A percentile compares a stretch with the other conserved stretches of the same genome.
These are phyloP conservation scores for Geotrichum australiense DNA, from an alignment of 1,139 yeast genomes.

Conservation along the genomic window DNA sequence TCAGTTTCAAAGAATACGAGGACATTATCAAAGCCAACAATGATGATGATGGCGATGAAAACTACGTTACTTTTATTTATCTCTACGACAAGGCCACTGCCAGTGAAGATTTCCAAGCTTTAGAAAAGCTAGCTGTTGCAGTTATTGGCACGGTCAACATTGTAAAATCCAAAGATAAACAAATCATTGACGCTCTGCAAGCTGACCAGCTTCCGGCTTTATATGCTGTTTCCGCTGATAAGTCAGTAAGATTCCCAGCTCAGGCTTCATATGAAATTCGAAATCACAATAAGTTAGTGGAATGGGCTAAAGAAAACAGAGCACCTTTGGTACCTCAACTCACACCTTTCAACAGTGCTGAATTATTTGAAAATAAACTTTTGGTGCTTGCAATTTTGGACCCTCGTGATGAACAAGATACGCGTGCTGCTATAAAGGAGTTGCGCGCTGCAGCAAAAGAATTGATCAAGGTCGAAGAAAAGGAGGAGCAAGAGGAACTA, in stretches of 20 bases:
- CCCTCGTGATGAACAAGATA: constrained; percentile 27
- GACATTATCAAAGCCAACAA: constrained; percentile 16
- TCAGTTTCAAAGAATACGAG: constrained; percentile 26
- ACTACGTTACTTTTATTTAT: constrained; percentile 31
- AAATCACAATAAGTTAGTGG: constrained; percentile 27
- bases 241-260: constrained; percentile 28
- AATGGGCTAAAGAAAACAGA: constrained; percentile 34
- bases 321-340: constrained; percentile 35
- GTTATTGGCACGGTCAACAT: constrained; percentile 34
- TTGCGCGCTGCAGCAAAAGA: constrained; percentile 31
- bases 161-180: constrained; percentile 30
- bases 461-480: constrained; percentile 24
- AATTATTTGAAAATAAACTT: constrained; percentile 28
- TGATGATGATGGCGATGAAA: constrained; percentile 1
- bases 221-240: constrained; percentile 30
- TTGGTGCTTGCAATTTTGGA: constrained; percentile 34
- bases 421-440: constrained; percentile 28
- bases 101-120: constrained; percentile 37
- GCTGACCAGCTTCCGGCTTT: constrained; percentile 32
- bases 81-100: constrained; percentile 36
- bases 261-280: constrained; percentile 33
- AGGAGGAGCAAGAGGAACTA: constrained; percentile 27
- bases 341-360: constrained; percentile 33
- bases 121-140: constrained; percentile 31
- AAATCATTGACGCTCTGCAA: constrained; percentile 28